Evolutionary conservation across 108 stramenopile genomes (phyloP), one percentile per base, ranked within the genome.

Genomic region (Fragilaria radians): DNA sequence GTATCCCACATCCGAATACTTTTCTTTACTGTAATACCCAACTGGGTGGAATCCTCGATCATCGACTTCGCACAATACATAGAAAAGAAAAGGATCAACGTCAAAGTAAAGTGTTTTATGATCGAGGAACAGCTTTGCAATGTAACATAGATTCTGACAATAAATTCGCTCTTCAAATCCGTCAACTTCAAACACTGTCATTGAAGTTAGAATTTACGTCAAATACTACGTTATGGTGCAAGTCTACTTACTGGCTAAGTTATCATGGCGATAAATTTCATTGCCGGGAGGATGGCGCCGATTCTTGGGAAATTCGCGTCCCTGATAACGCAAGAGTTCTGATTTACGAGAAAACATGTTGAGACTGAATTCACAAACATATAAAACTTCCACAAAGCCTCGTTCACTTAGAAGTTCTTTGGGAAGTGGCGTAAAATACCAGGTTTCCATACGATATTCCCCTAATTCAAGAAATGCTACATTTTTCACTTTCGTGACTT

Each of bases 31-130:
- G 78, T 85, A 99, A 67, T 98, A 99, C 24, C 99, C 99, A 5
- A 99, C 96, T 24, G 97, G 83, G 70, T 95, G 94, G 63, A 83
- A 80, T 48, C 98, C 85, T 42, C 81, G 65, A 26, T 85, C 86
- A 63, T 97, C 95, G 5, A 91, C 91, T 71, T 97, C 96, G 57
- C 95, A 95, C 34, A 99, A 79, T 31, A 97, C 91, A 78, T 98
- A 99, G 69, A 99, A 99, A 29, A 93, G 69, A 65, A 99, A 99
- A 7, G 96, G 95, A 74, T 97, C 96, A 18, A 98, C 99, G 63
- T 97, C 96, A 71, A 95, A 99, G 72, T 97, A 99, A 53, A 99
- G 80, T 32, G 97, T 99, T 76, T 99, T 99, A 85, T 99, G 99
- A 81, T 99, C 99, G 63, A 99, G 65, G 65, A 99, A 99, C n/a